phyloP scores from a whole-genome alignment of 768 basidiomycete species.

The Ephemerocybe angulata region DNA sequence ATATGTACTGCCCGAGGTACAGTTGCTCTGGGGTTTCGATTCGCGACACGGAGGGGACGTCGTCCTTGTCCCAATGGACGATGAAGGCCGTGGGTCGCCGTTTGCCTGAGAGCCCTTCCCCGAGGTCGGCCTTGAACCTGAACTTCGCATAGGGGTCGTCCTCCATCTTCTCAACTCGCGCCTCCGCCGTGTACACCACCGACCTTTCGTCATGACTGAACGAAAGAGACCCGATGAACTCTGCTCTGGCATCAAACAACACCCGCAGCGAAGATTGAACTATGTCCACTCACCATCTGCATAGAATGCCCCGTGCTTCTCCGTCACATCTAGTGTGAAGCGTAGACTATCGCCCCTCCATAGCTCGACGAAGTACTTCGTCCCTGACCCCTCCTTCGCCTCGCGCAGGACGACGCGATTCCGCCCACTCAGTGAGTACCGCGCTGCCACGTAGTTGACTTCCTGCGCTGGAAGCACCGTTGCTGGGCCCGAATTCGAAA shows the following conservation, averaged over 20 bases:
- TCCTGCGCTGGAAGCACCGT: conserved; percentile 1
- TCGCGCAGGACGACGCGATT: conserved; percentile 46
- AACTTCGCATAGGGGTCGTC: conserved; percentile 47
- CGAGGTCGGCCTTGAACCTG: conserved; percentile 55
- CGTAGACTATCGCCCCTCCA: conserved; percentile 47
- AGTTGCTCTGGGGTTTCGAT: conserved; percentile 19
- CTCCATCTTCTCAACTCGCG: conserved; percentile 32
- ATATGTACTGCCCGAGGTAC: conserved; percentile 38
- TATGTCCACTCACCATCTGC: conserved; percentile 45
- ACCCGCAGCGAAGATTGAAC: neutral
- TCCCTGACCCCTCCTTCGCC: conserved; percentile 25
- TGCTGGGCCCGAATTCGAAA: conserved; percentile 2
- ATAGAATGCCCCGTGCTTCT: conserved; percentile 56
- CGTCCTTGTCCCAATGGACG: conserved; percentile 40
- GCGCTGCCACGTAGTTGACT: conserved; percentile 16
- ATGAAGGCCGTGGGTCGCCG: conserved; percentile 53
- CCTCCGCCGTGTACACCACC: conserved; percentile 61
- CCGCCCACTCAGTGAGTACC: conserved; percentile 16
- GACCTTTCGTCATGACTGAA: conserved; percentile 53
- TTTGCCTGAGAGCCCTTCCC: conserved; percentile 56
- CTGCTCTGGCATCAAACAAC: conserved; percentile 26
- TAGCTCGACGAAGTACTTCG: conserved; percentile 57
- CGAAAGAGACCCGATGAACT: conserved; percentile 45
- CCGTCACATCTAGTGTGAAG: conserved; percentile 52
- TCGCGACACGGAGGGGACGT: conserved; percentile 1